phyloP scores from a whole-genome alignment of 129 eudicot species.

The Lonicera japonica region DNA sequence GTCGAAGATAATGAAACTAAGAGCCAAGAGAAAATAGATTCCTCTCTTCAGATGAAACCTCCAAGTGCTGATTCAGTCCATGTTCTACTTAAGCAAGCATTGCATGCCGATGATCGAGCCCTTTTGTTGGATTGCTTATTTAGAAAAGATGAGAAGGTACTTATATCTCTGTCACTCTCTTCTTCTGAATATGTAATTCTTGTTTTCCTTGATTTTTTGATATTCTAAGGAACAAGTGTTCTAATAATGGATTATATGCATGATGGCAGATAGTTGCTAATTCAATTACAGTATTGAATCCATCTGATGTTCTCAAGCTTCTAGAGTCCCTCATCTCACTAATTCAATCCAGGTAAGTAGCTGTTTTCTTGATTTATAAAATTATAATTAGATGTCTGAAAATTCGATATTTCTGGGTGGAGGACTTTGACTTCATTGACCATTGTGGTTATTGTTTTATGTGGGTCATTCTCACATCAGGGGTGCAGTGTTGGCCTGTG shows the following conservation, averaged over 20 bases:
- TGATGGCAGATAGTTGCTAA: slow-evolving; percentile 66
- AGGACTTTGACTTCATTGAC: background rate
- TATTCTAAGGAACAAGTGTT: background rate
- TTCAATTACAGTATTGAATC: slow-evolving; percentile 57
- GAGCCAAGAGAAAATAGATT: slow-evolving; percentile 25
- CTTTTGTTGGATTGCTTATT: slow-evolving; percentile 77
- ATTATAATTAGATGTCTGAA: background rate
- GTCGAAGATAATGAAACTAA: slow-evolving; percentile 16
- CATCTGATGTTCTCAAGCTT: slow-evolving; percentile 84
- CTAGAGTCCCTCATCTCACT: slow-evolving; percentile 63
- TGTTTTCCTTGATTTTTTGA: no score
- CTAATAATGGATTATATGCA: background rate
- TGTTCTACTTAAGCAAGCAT: slow-evolving; percentile 83
- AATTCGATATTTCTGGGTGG: no score
- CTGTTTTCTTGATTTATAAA: background rate
- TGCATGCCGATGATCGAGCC: slow-evolving; percentile 85
- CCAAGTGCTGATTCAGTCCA: slow-evolving; percentile 93
- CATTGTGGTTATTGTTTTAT: no score
- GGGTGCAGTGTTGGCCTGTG: slow-evolving; percentile 83
- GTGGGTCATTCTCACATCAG: slow-evolving; percentile 26
- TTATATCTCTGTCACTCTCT: background rate
- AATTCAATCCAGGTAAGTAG: slow-evolving; percentile 60
- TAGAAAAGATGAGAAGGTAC: slow-evolving; percentile 83
- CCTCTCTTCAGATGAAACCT: slow-evolving; percentile 42
- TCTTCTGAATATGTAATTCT: background rate